Percentiles rank a stretch among this genome's conserved stretches.
These are phyloP conservation scores for Solanum chiquidenum DNA, from an alignment of 257 asterid species.

Conservation along the genomic window DNA sequence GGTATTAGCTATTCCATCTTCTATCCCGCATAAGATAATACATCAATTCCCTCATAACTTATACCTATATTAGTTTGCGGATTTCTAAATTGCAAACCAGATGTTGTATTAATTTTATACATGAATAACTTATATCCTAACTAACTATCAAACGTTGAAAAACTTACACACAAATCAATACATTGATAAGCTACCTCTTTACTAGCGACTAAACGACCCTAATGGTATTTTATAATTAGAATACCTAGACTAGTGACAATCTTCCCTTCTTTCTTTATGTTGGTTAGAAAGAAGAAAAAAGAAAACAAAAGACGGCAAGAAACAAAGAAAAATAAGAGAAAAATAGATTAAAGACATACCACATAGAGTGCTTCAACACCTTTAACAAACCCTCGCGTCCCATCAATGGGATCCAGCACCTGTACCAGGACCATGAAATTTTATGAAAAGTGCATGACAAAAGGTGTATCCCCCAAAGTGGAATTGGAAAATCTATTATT, in stretches of 20 bases:
- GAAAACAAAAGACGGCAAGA: background rate
- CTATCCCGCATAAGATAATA: too few species aligned
- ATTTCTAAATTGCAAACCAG: too few species aligned
- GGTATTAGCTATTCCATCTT: too few species aligned
- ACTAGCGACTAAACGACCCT: too few species aligned
- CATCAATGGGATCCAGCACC: constrained; percentile 97
- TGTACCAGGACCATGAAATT: constrained; percentile 16
- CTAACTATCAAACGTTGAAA: too few species aligned
- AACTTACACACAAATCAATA: too few species aligned
- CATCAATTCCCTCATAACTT: too few species aligned
- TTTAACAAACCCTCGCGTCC: constrained; percentile 89
- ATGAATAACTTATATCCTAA: too few species aligned
- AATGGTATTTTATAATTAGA: background rate
- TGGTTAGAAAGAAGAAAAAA: background rate
- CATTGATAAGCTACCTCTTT: too few species aligned
- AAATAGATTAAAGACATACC: constrained; percentile 42
- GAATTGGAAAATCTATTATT: background rate
- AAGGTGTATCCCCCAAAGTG: background rate
- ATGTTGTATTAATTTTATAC: too few species aligned
- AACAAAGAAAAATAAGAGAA: background rate
- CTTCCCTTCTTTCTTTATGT: background rate
- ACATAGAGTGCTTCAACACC: constrained; percentile 84
- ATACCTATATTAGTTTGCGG: too few species aligned
- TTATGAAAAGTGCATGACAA: background rate
- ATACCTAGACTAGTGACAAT: background rate